Conservation (phyloP, 176 grass and related monocot species). For the Coix lacrymajobi region DNA sequence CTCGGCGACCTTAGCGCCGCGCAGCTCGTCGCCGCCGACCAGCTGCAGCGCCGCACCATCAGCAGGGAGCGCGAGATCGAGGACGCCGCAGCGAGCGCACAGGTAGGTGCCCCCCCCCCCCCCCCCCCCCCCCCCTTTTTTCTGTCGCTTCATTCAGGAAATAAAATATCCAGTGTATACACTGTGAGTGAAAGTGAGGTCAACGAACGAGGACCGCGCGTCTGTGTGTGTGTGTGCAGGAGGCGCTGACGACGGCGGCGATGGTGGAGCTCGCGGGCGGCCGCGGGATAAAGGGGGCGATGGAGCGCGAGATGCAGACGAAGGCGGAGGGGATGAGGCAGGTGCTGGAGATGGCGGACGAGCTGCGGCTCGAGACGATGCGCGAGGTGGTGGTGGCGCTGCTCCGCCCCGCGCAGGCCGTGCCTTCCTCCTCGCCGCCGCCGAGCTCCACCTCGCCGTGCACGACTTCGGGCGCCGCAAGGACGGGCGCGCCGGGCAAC, state of each 20-base stretch:
- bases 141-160: not conserved
- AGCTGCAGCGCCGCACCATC: slow-evolving; percentile 49
- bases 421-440: slow-evolving; percentile 73
- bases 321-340: slow-evolving; percentile 39
- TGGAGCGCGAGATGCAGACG: slow-evolving; percentile 35
- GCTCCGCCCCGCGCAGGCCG: slow-evolving; percentile 49
- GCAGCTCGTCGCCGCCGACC: slow-evolving; percentile 41
- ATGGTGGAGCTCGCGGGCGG: slow-evolving; percentile 48
- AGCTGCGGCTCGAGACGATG: slow-evolving; percentile 50
- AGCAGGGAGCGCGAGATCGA: slow-evolving; percentile 51
- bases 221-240: slow-evolving; percentile 10
- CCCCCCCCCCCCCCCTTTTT: too few relatives aligned
- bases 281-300: not conserved
- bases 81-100: slow-evolving; percentile 30
- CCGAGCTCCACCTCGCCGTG: slow-evolving; percentile 63
- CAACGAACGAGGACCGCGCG: not conserved
- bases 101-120: too few relatives aligned
- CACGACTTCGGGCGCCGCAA: slow-evolving; percentile 57
- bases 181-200: too few relatives aligned
- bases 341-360: slow-evolving; percentile 59
- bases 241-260: slow-evolving; percentile 39
- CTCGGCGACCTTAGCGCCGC: slow-evolving; percentile 35
- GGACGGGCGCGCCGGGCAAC: slow-evolving; percentile 23
- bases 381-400: slow-evolving; percentile 61
- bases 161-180: not conserved